A percentile compares a stretch with the other conserved stretches of the same genome.
These are phyloP conservation scores for Solanum chiquidenum DNA, from an alignment of 257 asterid genomes.

Conservation along the genomic window DNA sequence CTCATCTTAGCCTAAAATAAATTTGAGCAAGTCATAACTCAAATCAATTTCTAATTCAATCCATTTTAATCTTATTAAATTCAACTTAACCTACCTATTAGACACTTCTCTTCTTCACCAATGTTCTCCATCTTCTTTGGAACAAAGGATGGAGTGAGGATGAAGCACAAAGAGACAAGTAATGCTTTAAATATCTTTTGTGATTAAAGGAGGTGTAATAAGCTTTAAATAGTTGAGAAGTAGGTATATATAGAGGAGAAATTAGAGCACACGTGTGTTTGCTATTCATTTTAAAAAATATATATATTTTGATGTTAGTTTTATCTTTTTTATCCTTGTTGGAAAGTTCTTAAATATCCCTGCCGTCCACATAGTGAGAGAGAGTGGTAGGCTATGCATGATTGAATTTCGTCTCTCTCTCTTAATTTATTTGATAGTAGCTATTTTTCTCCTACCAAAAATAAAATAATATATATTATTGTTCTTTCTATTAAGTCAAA, in stretches of 20 bases:
- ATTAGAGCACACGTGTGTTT: not conserved
- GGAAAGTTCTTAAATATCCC: not conserved
- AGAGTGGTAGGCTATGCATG: not conserved
- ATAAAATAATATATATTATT: no score
- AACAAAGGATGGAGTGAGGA: not conserved
- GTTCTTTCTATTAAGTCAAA: not conserved
- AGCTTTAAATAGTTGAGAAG: not conserved
- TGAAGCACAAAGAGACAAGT: not conserved
- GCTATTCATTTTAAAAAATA: no score
- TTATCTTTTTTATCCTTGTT: not conserved
- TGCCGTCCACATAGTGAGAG: not conserved
- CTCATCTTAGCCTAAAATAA: not conserved
- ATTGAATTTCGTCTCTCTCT: not conserved
- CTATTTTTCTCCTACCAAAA: not conserved
- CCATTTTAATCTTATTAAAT: not conserved
- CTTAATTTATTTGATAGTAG: not conserved
- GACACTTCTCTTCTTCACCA: constrained; percentile 24
- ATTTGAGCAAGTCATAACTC: not conserved
- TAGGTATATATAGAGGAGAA: not conserved
- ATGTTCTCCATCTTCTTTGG: constrained; percentile 22
- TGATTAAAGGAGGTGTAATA: not conserved
- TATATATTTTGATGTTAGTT: not conserved
- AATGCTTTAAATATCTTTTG: not conserved
- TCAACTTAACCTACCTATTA: no score
- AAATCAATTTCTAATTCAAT: not conserved